These are phyloP conservation scores for Buxus sempervirens DNA, from an alignment of 164 flowering plant species.

Conservation along the genomic window DNA sequence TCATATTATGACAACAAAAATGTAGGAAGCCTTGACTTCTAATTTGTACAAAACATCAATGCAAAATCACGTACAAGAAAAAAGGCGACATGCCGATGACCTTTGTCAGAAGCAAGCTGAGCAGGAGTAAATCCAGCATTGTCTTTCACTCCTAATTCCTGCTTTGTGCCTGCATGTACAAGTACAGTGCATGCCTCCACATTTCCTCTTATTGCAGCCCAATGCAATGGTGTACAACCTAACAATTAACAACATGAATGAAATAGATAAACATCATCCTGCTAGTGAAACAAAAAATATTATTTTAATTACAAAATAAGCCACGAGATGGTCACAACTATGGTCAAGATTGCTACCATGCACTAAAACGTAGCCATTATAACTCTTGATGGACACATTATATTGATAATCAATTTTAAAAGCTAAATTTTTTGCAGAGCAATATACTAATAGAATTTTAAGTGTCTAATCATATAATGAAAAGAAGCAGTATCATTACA, in stretches of 20 bases:
- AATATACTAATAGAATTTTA: too few relatives aligned
- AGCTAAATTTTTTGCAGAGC: too few relatives aligned
- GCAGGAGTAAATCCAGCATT: slow-evolving; percentile 80
- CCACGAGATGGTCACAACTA: background rate
- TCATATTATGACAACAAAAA: background rate
- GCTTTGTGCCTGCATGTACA: slow-evolving; percentile 79
- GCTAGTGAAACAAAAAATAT: background rate
- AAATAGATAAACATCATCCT: background rate
- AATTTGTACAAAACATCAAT: slow-evolving; percentile 10
- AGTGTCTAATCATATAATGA: too few relatives aligned
- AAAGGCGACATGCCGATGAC: slow-evolving; percentile 81
- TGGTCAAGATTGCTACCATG: too few relatives aligned
- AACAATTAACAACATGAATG: too few relatives aligned
- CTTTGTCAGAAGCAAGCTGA: slow-evolving; percentile 90
- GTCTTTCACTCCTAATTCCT: slow-evolving; percentile 72
- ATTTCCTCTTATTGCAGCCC: slow-evolving; percentile 90
- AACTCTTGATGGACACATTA: too few relatives aligned
- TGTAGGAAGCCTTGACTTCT: background rate
- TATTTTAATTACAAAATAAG: background rate
- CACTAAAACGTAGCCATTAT: too few relatives aligned
- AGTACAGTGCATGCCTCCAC: slow-evolving; percentile 82
- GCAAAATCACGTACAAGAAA: slow-evolving; percentile 69
- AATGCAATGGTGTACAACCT: slow-evolving; percentile 97
- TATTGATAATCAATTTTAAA: too few relatives aligned
- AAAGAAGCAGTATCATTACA: too few relatives aligned